Percentiles rank a stretch among this genome's conserved stretches.
phyloP scores from a whole-genome alignment of 73 alveolate species.

The Halteria grandinella region DNA sequence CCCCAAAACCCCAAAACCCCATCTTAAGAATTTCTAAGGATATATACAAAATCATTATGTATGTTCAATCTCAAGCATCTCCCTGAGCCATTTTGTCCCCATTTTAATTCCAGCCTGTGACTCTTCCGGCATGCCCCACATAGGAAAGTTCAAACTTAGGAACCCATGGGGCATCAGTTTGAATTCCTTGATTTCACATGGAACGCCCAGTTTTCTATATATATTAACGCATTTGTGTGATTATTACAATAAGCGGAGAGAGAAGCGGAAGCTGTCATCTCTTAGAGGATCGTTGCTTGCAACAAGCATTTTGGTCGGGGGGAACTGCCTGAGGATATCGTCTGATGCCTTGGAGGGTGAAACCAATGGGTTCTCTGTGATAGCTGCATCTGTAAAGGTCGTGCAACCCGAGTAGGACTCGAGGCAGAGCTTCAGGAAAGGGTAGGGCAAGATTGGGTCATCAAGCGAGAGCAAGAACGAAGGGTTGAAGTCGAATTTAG shows the following conservation, averaged over 20 bases:
- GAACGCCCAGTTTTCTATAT: conserved; percentile 26
- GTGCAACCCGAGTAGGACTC: no score
- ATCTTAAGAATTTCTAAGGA: no score
- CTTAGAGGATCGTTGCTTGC: conserved; percentile 84
- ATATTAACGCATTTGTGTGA: not conserved
- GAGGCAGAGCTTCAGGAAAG: conserved; percentile 83
- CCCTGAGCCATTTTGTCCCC: conserved; percentile 42
- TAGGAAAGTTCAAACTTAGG: conserved; percentile 46
- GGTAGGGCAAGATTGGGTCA: conserved; percentile 89
- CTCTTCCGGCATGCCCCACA: conserved; percentile 52
- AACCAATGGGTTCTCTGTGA: conserved; percentile 69
- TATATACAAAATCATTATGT: no score
- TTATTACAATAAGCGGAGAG: conserved; percentile 9
- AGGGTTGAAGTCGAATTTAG: conserved; percentile 80
- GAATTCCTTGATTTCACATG: conserved; percentile 54
- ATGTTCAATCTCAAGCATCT: conserved; percentile 17
- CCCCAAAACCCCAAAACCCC: no score
- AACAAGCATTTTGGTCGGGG: conserved; percentile 72
- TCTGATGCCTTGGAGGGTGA: conserved; percentile 71
- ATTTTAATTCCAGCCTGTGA: conserved; percentile 39
- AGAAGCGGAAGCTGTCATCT: conserved; percentile 62
- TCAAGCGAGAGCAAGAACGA: conserved; percentile 80
- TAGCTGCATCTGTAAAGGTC: no score
- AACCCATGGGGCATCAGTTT: conserved; percentile 71
- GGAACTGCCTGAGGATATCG: conserved; percentile 68